phyloP scores from a whole-genome alignment of 495 filamentous ascomycete genomes.

The Bacidia rubella region DNA sequence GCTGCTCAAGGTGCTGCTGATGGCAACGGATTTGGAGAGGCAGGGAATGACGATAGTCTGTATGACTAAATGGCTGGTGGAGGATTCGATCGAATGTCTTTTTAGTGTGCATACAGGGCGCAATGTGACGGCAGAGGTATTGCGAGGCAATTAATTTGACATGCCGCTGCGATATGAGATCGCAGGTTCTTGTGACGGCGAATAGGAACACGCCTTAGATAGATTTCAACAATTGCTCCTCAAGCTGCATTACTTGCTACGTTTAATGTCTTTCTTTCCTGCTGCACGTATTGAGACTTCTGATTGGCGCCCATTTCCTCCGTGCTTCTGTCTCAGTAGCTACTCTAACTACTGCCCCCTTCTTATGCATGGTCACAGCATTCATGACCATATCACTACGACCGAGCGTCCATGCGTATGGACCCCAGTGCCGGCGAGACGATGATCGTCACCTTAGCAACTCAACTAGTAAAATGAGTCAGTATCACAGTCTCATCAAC shows the following conservation, averaged over 20 bases:
- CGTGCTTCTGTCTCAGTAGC: too few species aligned
- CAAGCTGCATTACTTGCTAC: too few species aligned
- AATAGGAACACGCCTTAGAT: background rate
- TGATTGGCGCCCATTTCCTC: background rate
- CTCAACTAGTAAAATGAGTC: too few species aligned
- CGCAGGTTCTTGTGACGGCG: background rate
- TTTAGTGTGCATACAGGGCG: background rate
- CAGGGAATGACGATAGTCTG: slow-evolving; percentile 78
- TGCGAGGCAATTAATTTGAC: background rate
- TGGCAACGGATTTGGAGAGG: slow-evolving; percentile 61
- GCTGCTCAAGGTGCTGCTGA: slow-evolving; percentile 36
- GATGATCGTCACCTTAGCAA: too few species aligned
- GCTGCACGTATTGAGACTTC: background rate
- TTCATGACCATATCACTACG: too few species aligned
- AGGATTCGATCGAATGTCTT: background rate
- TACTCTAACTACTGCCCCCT: too few species aligned
- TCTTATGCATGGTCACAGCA: too few species aligned
- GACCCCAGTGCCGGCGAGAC: too few species aligned
- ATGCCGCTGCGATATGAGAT: background rate
- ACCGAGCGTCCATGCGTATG: too few species aligned
- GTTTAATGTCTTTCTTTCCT: background rate
- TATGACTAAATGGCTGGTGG: slow-evolving; percentile 35
- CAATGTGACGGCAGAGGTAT: background rate
- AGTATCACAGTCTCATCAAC: too few species aligned
- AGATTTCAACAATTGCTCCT: background rate